These are phyloP conservation scores for Colletotrichum destructivum DNA, from an alignment of 2,329 filamentous ascomycete species.

Conservation along the genomic window DNA sequence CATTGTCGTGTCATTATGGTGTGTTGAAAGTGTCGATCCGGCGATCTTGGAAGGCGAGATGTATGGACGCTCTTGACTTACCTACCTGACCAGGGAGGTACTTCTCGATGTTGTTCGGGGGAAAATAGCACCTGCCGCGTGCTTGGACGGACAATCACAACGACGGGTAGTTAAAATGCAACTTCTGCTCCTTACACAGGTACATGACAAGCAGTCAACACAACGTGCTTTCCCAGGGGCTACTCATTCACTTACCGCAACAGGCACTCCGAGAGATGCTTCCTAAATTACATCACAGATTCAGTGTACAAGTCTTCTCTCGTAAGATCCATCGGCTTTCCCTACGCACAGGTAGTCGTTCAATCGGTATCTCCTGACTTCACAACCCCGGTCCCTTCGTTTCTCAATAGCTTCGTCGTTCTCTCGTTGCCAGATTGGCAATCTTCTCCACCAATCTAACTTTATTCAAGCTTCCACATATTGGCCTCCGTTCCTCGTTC, in stretches of 20 bases:
- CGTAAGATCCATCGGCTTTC: neutral
- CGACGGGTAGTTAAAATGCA: no score
- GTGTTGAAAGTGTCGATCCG: no score
- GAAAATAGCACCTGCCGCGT: neutral
- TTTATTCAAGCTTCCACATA: neutral
- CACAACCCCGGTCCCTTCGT: neutral
- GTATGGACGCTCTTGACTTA: neutral
- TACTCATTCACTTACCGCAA: neutral
- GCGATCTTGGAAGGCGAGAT: neutral
- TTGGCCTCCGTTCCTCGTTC: no score
- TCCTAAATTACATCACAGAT: neutral
- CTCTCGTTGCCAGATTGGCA: neutral
- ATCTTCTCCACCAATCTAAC: neutral
- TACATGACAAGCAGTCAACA: neutral
- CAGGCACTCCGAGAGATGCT: neutral
- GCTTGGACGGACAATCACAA: neutral
- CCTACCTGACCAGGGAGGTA: neutral
- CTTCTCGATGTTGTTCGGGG: neutral
- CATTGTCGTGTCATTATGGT: no score
- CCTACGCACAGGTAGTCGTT: neutral
- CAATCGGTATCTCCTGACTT: neutral
- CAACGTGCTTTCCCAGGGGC: neutral
- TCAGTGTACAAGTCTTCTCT: no score
- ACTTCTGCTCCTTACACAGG: neutral
- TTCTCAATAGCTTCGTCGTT: no score